Evolutionary conservation across 805 yeast genomes (phyloP).

Genomic region (Pichia gijzeniarum): DNA sequence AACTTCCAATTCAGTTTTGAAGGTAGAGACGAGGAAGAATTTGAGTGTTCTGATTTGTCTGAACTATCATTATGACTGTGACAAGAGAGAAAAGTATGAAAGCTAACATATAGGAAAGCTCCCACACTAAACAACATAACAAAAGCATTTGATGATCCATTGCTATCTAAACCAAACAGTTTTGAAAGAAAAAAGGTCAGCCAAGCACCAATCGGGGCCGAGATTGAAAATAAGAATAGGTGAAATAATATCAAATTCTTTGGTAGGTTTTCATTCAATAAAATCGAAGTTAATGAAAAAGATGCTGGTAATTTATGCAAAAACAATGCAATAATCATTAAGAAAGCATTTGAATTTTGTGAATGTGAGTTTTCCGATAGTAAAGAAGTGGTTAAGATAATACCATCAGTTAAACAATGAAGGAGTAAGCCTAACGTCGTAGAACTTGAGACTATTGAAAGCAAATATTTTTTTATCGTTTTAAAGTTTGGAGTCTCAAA

Average conservation of each 20-base stretch:
- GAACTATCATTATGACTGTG: constrained; percentile 18
- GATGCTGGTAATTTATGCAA: constrained; percentile 73
- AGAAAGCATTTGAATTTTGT: constrained; percentile 15
- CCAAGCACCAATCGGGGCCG: constrained; percentile 60
- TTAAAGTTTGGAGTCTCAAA: background rate
- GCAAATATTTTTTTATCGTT: background rate
- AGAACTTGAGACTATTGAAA: constrained; percentile 36
- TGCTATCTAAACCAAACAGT: constrained; percentile 14
- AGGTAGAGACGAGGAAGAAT: background rate
- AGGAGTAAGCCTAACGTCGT: constrained; percentile 56
- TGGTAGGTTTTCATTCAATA: constrained; percentile 34
- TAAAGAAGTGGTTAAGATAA: constrained; percentile 55
- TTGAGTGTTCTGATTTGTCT: background rate
- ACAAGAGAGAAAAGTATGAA: constrained; percentile 45
- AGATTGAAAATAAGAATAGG: constrained; percentile 44
- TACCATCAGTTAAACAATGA: constrained; percentile 68
- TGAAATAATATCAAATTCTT: constrained; percentile 36
- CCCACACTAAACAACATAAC: constrained; percentile 63
- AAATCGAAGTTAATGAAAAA: constrained; percentile 55
- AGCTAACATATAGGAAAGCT: constrained; percentile 63
- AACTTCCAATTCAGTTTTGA: constrained; percentile 10
- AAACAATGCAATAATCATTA: constrained; percentile 55
- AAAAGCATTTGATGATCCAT: constrained; percentile 39
- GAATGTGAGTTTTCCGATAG: constrained; percentile 23
- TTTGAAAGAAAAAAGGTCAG: constrained; percentile 34